These are phyloP conservation scores for Grifola frondosa DNA, from an alignment of 1,284 basidiomycete genomes.

Conservation along the genomic window DNA sequence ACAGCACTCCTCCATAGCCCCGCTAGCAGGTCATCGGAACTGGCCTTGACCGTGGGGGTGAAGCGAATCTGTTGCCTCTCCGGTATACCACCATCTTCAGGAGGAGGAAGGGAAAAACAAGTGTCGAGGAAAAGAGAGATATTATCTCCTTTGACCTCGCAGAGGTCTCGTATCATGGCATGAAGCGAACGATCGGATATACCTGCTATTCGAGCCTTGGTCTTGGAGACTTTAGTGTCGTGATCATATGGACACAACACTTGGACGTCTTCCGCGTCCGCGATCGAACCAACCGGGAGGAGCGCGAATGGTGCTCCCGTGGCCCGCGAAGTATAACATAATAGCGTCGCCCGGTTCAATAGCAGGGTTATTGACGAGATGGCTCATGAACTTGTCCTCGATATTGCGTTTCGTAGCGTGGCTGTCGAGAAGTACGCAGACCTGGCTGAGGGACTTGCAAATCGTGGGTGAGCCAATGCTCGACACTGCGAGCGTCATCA, in stretches of 20 bases:
- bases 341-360: slow-evolving; percentile 63
- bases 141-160: slow-evolving; percentile 59
- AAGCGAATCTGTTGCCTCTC: slow-evolving; percentile 50
- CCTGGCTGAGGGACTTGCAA: slow-evolving; percentile 58
- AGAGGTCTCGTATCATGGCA: slow-evolving; percentile 55
- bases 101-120: slow-evolving; percentile 52
- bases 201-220: slow-evolving; percentile 44
- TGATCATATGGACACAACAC: slow-evolving; percentile 65
- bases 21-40: slow-evolving; percentile 48
- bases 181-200: slow-evolving; percentile 65
- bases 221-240: slow-evolving; percentile 43
- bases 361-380: slow-evolving; percentile 56
- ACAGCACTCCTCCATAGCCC: slow-evolving; percentile 53
- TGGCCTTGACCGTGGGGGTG: slow-evolving; percentile 52
- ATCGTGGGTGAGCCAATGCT: slow-evolving; percentile 52
- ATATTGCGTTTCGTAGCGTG: slow-evolving; percentile 60
- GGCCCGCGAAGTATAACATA: slow-evolving; percentile 67
- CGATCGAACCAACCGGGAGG: slow-evolving; percentile 56
- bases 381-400: slow-evolving; percentile 55
- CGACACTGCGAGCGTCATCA: slow-evolving; percentile 57
- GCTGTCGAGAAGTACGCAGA: slow-evolving; percentile 53
- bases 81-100: slow-evolving; percentile 34
- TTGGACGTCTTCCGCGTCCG: slow-evolving; percentile 45
- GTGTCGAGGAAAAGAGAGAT: slow-evolving; percentile 65
- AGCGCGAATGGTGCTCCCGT: slow-evolving; percentile 54